Percentiles rank a stretch among this genome's conserved stretches.
These are phyloP conservation scores for Corniculantispora saksenae DNA, from an alignment of 2,329 filamentous ascomycete genomes.

Conservation along the genomic window DNA sequence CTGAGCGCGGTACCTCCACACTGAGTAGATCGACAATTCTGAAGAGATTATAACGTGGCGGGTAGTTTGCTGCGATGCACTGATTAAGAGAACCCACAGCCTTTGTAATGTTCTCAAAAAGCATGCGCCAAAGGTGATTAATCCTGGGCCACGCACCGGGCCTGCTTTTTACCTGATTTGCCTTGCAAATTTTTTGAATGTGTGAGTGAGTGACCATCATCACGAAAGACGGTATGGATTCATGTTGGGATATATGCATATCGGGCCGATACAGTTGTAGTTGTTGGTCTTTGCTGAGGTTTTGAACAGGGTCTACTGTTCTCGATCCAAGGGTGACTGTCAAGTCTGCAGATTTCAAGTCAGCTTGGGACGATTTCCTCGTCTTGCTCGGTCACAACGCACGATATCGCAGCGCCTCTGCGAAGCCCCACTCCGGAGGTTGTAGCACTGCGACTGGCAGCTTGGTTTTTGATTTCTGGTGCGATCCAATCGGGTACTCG, in stretches of 20 bases:
- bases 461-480: background rate
- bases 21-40: slow-evolving; percentile 9
- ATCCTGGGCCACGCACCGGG: background rate
- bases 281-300: background rate
- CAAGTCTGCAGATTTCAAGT: background rate
- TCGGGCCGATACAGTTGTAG: background rate
- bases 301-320: background rate
- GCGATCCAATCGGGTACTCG: background rate
- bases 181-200: background rate
- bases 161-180: background rate
- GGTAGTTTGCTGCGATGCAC: background rate
- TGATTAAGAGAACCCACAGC: background rate
- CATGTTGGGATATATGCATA: slow-evolving; percentile 7
- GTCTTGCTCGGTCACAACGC: background rate
- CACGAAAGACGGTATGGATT: slow-evolving; percentile 7
- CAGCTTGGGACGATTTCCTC: background rate
- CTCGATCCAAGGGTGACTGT: background rate
- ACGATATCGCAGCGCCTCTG: slow-evolving; percentile 6
- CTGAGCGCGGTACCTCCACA: background rate
- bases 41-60: background rate
- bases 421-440: slow-evolving; percentile 8
- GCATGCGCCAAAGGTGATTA: slow-evolving; percentile 2
- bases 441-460: background rate
- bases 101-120: slow-evolving; percentile 4
- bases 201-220: background rate